Conservation (phyloP, 2,329 filamentous ascomycete genomes). For the Phaeosphaeria sp. region DNA sequence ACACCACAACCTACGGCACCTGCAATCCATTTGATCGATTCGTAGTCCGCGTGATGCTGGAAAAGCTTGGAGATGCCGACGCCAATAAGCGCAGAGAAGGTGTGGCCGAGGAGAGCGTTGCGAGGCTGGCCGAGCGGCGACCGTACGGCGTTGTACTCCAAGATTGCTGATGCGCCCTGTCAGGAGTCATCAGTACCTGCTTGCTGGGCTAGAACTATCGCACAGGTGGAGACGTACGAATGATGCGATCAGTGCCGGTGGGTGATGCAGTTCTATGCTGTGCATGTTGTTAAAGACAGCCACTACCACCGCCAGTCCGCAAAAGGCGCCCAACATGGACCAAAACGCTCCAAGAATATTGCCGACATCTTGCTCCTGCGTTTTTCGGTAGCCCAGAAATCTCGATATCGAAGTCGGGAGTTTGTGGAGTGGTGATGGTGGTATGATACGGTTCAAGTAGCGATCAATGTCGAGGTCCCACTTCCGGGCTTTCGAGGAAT, state of each 20-base stretch:
- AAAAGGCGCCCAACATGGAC: slow-evolving; percentile 53
- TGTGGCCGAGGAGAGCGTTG: slow-evolving; percentile 55
- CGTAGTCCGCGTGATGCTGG: slow-evolving; percentile 46
- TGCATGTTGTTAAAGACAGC: slow-evolving; percentile 51
- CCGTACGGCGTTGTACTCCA: slow-evolving; percentile 56
- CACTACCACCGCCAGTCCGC: slow-evolving; percentile 51
- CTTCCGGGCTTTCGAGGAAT: slow-evolving; percentile 17
- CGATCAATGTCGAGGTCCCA: slow-evolving; percentile 76
- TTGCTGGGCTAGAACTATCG: background rate
- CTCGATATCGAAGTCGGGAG: slow-evolving; percentile 71
- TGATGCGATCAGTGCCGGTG: slow-evolving; percentile 53
- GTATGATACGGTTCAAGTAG: slow-evolving; percentile 74
- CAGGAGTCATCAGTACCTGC: slow-evolving; percentile 3
- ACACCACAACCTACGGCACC: slow-evolving; percentile 52
- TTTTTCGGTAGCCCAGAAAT: slow-evolving; percentile 62
- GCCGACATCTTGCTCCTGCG: slow-evolving; percentile 49
- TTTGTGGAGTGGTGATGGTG: slow-evolving; percentile 66
- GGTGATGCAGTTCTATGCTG: slow-evolving; percentile 46
- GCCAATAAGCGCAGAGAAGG: slow-evolving; percentile 53
- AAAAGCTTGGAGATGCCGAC: slow-evolving; percentile 55
- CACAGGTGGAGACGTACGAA: slow-evolving; percentile 38
- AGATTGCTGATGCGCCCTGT: slow-evolving; percentile 55
- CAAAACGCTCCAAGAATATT: slow-evolving; percentile 51
- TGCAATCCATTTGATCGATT: slow-evolving; percentile 52
- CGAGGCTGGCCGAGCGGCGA: slow-evolving; percentile 57